Conservation (phyloP, 345 rosid species). For the Stellera chamaejasme region DNA sequence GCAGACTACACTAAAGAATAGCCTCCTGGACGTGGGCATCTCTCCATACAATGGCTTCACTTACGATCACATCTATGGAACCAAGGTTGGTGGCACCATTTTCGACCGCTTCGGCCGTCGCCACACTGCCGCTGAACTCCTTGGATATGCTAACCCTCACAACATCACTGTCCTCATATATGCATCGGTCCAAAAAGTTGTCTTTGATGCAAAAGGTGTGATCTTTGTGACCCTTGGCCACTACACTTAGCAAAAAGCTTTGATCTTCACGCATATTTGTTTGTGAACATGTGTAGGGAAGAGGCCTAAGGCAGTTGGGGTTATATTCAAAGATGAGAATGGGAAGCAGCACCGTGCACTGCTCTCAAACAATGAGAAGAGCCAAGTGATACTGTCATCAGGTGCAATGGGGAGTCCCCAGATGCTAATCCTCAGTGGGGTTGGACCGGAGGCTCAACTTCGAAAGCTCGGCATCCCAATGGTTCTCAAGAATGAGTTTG, state of each 20-base stretch:
- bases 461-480: slow-evolving; percentile 50
- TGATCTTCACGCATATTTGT: no score
- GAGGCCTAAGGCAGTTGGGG: slow-evolving; percentile 72
- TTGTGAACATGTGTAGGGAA: slow-evolving; percentile 10
- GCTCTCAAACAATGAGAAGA: slow-evolving; percentile 32
- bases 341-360: slow-evolving; percentile 64
- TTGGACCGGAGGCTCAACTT: slow-evolving; percentile 74
- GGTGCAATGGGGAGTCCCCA: slow-evolving; percentile 97
- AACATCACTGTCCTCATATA: slow-evolving; percentile 63
- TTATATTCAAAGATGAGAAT: slow-evolving; percentile 74
- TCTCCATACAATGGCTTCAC: slow-evolving; percentile 91
- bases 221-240: not conserved
- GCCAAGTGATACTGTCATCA: slow-evolving; percentile 73
- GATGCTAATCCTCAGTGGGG: slow-evolving; percentile 76
- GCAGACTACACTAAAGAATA: slow-evolving; percentile 66
- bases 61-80: slow-evolving; percentile 79
- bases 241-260: not conserved
- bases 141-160: slow-evolving; percentile 58
- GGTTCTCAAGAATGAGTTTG: slow-evolving; percentile 51
- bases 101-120: slow-evolving; percentile 88
- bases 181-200: slow-evolving; percentile 69
- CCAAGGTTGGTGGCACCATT: slow-evolving; percentile 92
- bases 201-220: slow-evolving; percentile 72
- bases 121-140: slow-evolving; percentile 91
- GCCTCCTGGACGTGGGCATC: slow-evolving; percentile 77